Evolutionary conservation across 2,329 filamentous ascomycete genomes (phyloP), one percentile per base, ranked within the genome.

Genomic region (Aspergillus candidus): DNA sequence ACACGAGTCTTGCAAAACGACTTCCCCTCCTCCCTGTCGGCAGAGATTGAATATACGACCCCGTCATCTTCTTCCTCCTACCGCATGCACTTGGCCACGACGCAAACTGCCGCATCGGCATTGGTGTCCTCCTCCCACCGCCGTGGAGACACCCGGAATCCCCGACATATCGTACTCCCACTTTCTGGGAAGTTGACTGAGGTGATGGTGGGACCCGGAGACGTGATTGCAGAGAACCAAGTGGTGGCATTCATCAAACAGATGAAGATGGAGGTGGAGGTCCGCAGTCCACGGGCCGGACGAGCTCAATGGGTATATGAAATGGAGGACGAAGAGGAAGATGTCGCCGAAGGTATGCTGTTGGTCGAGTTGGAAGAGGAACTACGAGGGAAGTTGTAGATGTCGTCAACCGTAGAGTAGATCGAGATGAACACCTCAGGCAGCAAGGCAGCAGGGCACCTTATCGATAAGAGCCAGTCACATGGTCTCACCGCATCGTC

Each of bases 231-330:
- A 14, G 66, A 74, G 47, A 76, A 77, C 1, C 73, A 82, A 32
- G 63, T 75, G 0, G 65, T 83, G 51, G 76, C 68, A 6, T 77
- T 83, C 13, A 73, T 83, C 14, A 76, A 77, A 60, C 80, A 83
- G 61, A 83, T 83, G 79, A 83, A 83, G 62, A 84, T 83, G 80
- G 80, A 84, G 51, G 61, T 83, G n/a, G 80, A 83, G 53, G 73
- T 84, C 3, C 61, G 80, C 15, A 70, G 69, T 43, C 66, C 69
- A 12, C 66, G 67, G 4, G 64, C 66, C 1, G 79, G 79, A 0
- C 58, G 55, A 2, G 69, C 78, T 4, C 63, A 57, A 1, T 81
- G 77, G 73, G 69, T 75, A 1, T 66, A 70, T 38, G 75, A 79
- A 39, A 69, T 70, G 36, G 74, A 77, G 32, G 75, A 79, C 36